Evolutionary conservation across 2,329 filamentous ascomycete genomes (phyloP).

Genomic region (Diaporthe vexans): DNA sequence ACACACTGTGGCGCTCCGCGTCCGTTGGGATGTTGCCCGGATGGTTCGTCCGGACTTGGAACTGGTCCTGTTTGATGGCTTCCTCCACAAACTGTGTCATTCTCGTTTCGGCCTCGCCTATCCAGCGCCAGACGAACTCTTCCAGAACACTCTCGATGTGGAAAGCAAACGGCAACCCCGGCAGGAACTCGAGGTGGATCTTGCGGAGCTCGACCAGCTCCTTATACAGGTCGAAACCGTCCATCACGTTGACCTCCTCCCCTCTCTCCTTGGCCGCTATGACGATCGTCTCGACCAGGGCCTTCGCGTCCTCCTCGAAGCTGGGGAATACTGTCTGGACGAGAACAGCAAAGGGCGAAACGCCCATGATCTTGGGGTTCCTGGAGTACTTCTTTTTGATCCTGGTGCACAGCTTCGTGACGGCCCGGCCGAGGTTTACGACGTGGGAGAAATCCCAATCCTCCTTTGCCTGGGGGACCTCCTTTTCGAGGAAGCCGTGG

Average conservation of each 20-base stretch:
- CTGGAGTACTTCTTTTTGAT: constrained; percentile 94
- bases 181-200: constrained; percentile 83
- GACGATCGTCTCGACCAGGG: constrained; percentile 86
- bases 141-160: constrained; percentile 88
- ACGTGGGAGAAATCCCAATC: constrained; percentile 94
- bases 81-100: constrained; percentile 89
- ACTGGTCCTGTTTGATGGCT: constrained; percentile 91
- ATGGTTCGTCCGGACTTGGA: constrained; percentile 79
- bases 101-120: constrained; percentile 82
- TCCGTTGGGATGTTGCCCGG: constrained; percentile 76
- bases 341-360: constrained; percentile 75
- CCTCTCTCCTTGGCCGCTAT: constrained; percentile 77
- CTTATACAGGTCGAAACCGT: constrained; percentile 94
- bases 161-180: constrained; percentile 83
- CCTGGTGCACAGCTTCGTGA: constrained; percentile 87
- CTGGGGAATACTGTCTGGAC: constrained; percentile 88
- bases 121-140: constrained; percentile 97
- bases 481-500: constrained; percentile 80
- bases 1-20: constrained; percentile 91
- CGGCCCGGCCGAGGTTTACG: constrained; percentile 87
- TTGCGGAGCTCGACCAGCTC: constrained; percentile 87
- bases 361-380: constrained; percentile 88
- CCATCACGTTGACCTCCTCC: constrained; percentile 86
- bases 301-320: constrained; percentile 90
- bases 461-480: constrained; percentile 84